Conservation (phyloP, 2,329 filamentous ascomycete genomes). For the Fusarium duplospermum region DNA sequence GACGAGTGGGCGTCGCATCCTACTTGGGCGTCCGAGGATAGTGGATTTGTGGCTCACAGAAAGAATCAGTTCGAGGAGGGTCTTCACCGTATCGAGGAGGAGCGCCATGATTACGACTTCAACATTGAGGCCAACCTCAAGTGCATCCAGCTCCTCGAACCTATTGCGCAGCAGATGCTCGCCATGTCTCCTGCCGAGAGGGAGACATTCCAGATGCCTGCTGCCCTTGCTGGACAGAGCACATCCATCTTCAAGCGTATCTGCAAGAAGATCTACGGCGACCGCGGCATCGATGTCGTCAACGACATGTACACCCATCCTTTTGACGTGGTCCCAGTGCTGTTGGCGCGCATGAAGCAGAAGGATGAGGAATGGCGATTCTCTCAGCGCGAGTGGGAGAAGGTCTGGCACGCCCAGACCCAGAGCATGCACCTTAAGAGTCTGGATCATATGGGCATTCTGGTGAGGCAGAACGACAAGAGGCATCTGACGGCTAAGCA, state of each 20-base stretch:
- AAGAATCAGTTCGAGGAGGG: slow-evolving; percentile 97
- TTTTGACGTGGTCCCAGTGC: slow-evolving; percentile 87
- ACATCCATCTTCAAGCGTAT: slow-evolving; percentile 97
- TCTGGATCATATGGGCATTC: slow-evolving; percentile 94
- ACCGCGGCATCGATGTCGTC: slow-evolving; percentile 86
- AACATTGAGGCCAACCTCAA: slow-evolving; percentile 96
- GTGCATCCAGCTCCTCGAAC: slow-evolving; percentile 95
- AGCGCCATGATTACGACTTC: slow-evolving; percentile 98
- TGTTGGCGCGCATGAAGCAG: slow-evolving; percentile 90
- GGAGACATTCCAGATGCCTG: slow-evolving; percentile 80
- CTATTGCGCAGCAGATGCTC: slow-evolving; percentile 90
- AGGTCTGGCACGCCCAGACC: slow-evolving; percentile 97
- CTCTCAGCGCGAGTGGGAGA: slow-evolving; percentile 97
- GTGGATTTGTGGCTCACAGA: slow-evolving; percentile 94
- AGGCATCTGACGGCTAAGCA: slow-evolving; percentile 90
- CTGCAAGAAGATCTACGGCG: slow-evolving; percentile 97
- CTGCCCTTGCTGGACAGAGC: slow-evolving; percentile 89
- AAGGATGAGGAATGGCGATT: slow-evolving; percentile 99
- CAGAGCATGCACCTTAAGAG: slow-evolving; percentile 96
- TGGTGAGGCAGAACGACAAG: slow-evolving; percentile 90
- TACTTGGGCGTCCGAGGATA: slow-evolving; percentile 98
- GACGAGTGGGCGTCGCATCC: slow-evolving; percentile 99
- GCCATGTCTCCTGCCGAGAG: slow-evolving; percentile 81
- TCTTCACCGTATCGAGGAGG: slow-evolving; percentile 95
- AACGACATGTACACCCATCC: slow-evolving; percentile 87